Evolutionary conservation across 306 rosid species (phyloP).

Genomic region (Purshia tridentata): DNA sequence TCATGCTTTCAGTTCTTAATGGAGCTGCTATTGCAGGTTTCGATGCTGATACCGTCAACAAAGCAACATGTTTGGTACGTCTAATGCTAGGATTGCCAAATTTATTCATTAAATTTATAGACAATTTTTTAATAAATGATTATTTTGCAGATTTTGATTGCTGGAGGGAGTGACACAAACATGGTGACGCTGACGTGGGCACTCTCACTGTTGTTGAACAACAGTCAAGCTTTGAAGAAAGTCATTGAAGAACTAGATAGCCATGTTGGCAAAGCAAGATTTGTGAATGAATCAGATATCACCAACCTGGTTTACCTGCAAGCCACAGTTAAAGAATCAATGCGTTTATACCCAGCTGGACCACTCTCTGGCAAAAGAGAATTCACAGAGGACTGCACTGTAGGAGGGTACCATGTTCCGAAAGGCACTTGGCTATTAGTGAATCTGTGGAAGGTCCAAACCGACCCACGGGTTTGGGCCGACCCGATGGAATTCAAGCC

Average conservation of each 20-base stretch:
- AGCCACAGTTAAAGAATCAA: conserved; percentile 49
- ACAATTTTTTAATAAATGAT: too few species aligned
- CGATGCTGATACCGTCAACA: conserved; percentile 36
- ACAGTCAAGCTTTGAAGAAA: conserved; percentile 28
- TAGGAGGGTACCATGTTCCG: conserved; percentile 38
- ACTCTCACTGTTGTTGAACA: conserved; percentile 36
- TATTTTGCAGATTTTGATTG: conserved; percentile 33
- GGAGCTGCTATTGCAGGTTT: conserved; percentile 11
- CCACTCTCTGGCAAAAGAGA: conserved; percentile 39
- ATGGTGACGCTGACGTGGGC: conserved; percentile 45
- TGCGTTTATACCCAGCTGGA: conserved; percentile 51
- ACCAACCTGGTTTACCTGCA: conserved; percentile 47
- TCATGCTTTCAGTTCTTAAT: conserved; percentile 30
- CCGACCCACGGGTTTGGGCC: conserved; percentile 45
- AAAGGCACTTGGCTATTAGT: conserved; percentile 44
- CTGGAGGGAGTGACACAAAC: conserved; percentile 51
- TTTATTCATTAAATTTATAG: too few species aligned
- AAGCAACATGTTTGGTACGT: conserved; percentile 38
- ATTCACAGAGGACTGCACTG: conserved; percentile 40
- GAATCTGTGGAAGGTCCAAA: conserved; percentile 55
- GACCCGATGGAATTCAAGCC: conserved; percentile 56
- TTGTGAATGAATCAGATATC: conserved; percentile 46
- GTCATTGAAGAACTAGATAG: conserved; percentile 47
- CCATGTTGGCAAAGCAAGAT: conserved; percentile 51
- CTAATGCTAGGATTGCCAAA: too few species aligned